Evolutionary conservation across 768 basidiomycete species (phyloP).

Genomic region (Suillus bovinus): DNA sequence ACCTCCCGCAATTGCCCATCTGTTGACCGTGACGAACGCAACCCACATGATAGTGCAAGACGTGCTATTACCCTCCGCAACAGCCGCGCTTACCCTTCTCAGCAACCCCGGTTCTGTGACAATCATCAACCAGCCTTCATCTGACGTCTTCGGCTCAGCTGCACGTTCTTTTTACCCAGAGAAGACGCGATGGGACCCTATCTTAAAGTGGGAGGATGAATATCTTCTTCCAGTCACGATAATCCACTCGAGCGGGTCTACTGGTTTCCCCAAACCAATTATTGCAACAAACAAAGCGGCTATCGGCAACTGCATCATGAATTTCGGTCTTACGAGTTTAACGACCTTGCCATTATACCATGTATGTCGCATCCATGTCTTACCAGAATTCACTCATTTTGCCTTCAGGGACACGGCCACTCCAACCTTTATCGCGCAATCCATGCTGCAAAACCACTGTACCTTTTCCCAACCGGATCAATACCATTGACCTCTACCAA

Average conservation of each 20-base stretch:
- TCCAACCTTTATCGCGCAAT: conserved; percentile 40
- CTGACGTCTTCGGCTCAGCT: conserved; percentile 16
- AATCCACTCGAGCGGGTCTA: conserved; percentile 35
- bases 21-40: conserved; percentile 32
- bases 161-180: conserved; percentile 20
- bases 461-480: conserved; percentile 42
- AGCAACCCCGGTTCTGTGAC: conserved; percentile 22
- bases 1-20: conserved; percentile 44
- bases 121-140: conserved; percentile 24
- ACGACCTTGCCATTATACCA: conserved; percentile 33
- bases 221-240: conserved; percentile 21
- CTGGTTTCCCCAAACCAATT: conserved; percentile 51
- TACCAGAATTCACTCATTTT: not conserved
- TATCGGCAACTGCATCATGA: conserved; percentile 36
- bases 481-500: conserved; percentile 48
- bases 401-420: conserved; percentile 24
- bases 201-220: conserved; percentile 24
- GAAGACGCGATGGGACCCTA: conserved; percentile 23
- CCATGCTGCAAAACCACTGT: conserved; percentile 42
- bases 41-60: conserved; percentile 27
- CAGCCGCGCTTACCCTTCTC: conserved; percentile 18
- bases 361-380: conserved; percentile 20
- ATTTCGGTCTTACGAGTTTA: conserved; percentile 24
- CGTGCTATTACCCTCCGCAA: conserved; percentile 13
- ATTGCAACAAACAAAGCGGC: conserved; percentile 37